Evolutionary conservation across 495 filamentous ascomycete species (phyloP), one percentile per base, ranked within the genome.

Genomic region (Penicillium crystallinum): DNA sequence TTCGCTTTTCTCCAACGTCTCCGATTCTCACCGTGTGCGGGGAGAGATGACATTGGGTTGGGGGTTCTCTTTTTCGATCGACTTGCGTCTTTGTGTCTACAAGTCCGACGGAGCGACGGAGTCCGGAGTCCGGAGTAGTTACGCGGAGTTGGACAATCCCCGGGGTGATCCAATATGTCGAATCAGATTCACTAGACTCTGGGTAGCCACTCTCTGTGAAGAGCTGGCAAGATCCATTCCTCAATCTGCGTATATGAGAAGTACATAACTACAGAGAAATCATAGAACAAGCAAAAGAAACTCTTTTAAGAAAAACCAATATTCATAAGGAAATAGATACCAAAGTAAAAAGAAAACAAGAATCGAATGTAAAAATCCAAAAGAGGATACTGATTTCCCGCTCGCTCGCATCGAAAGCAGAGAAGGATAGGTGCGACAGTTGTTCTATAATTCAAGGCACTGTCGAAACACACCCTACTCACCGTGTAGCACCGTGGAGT

Each of bases 401-500:
- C 48, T 50, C 48, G 48, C 48, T 50, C 36, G 36, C 18, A 50
- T n/a, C n/a, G 0, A 39, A 34, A 37, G 34, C 34, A 48, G 46
- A 48, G 33, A 48, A 21, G 34, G 34, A 30, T 41, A 36, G 18
- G 40, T 6, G 40, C 27, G 36, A 23, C 37, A 35, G 35, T 41
- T 31, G 3, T 18, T 41, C 29, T 50, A 50, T 41, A 14, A 33
- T 41, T 9, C 11, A 37, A 30, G 14, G 7, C 14, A 37, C 46
- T 21, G 27, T 31, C 25, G 27, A 9, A 33, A 29, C 27, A 25
- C 19, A 46, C 10, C 6, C 5, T 8, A 12, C 46, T 61, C 33
- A 64, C 39, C 63, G 60, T 18, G 52, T 29, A 55, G 55, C 48
- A 4, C 65, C 66, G 40, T 65, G 68, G 49, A 68, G 50, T 3